Percentiles rank a stretch among this genome's conserved stretches.
These are phyloP conservation scores for Fusarium torreyae DNA, from an alignment of 2,329 filamentous ascomycete species.

Conservation along the genomic window DNA sequence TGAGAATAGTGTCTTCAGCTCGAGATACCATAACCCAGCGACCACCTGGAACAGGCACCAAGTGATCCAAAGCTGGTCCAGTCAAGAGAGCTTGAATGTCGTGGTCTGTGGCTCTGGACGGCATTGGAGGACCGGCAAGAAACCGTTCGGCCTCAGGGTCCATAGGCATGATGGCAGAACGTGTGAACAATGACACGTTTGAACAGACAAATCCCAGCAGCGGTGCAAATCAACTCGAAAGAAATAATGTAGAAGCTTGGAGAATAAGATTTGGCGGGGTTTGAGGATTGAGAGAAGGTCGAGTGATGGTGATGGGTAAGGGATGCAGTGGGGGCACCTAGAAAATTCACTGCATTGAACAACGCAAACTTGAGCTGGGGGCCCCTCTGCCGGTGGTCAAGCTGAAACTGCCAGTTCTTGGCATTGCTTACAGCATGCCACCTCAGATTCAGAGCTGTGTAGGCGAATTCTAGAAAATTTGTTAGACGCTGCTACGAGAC, in stretches of 20 bases:
- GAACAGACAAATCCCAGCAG: background rate
- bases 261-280: constrained; percentile 2
- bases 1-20: background rate
- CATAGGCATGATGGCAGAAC: background rate
- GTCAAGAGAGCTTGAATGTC: constrained; percentile 17
- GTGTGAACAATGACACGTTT: background rate
- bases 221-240: background rate
- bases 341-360: constrained; percentile 8
- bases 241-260: background rate
- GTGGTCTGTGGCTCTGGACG: constrained; percentile 4
- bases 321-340: background rate
- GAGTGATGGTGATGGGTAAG: constrained; percentile 1
- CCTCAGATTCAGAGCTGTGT: no score
- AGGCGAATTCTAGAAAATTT: background rate
- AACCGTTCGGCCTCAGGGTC: background rate
- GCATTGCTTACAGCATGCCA: background rate
- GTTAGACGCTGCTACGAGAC: background rate
- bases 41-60: constrained; percentile 31
- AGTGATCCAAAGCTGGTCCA: constrained; percentile 15
- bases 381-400: no score
- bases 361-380: background rate
- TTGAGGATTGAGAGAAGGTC: constrained; percentile 1
- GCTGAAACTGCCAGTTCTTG: constrained; percentile 2
- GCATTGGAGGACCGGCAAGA: background rate
- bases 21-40: constrained; percentile 22